These are phyloP conservation scores for Pseudozyma pruni DNA, from an alignment of 1,284 basidiomycete species.

Conservation along the genomic window DNA sequence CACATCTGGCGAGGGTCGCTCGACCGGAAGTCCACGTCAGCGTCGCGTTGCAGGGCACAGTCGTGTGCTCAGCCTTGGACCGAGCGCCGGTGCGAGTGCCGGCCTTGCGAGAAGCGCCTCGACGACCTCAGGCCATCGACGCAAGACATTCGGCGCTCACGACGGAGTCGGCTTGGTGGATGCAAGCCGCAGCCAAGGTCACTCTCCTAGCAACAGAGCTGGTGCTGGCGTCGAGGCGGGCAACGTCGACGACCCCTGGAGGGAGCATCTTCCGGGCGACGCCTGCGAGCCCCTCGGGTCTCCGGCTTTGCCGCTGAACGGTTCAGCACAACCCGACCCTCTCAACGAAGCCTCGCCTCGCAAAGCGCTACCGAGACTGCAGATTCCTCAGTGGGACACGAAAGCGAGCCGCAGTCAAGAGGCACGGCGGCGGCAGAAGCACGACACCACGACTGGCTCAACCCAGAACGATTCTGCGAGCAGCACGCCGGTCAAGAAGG, in stretches of 20 bases:
- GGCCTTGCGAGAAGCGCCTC: conserved; percentile 22
- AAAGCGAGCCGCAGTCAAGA: conserved; percentile 30
- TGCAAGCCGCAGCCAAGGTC: neutral
- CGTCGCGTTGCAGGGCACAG: conserved; percentile 20
- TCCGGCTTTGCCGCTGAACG: conserved; percentile 35
- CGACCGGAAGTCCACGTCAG: conserved; percentile 9
- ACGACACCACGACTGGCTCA: neutral
- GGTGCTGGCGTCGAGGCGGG: conserved; percentile 24
- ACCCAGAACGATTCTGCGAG: neutral
- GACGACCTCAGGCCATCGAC: conserved; percentile 16
- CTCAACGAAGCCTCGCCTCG: conserved; percentile 16
- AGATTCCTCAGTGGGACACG: conserved; percentile 44
- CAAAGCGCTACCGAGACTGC: conserved; percentile 33
- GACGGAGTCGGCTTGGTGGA: conserved; percentile 9
- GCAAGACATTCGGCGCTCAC: conserved; percentile 29
- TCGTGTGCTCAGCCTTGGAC: conserved; percentile 32
- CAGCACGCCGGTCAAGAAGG: conserved; percentile 9
- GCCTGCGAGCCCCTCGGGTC: conserved; percentile 48
- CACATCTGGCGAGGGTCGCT: conserved; percentile 17
- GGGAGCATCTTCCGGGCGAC: conserved; percentile 48
- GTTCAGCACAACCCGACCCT: conserved; percentile 3
- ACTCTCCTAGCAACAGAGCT: neutral
- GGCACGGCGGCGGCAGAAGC: conserved; percentile 9
- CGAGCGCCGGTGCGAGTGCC: conserved; percentile 3
- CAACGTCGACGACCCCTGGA: conserved; percentile 55